Evolutionary conservation across 1,139 yeast species (phyloP).

Genomic region (Candida smagusa): DNA sequence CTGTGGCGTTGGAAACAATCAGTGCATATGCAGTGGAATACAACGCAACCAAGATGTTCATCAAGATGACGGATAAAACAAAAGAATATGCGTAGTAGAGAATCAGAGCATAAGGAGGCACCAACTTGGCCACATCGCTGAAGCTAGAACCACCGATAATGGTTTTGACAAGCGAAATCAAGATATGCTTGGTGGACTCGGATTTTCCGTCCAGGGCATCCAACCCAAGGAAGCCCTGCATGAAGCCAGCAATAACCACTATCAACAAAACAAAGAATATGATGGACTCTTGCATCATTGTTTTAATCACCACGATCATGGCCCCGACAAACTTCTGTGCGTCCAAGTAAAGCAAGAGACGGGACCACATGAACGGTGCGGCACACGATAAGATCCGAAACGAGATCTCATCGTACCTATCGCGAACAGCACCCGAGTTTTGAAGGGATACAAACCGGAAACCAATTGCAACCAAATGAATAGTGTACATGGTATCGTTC

Average conservation of each 20-base stretch:
- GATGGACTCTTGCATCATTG: slow-evolving; percentile 82
- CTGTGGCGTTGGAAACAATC: slow-evolving; percentile 78
- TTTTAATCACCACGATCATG: slow-evolving; percentile 79
- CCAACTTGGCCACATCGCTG: slow-evolving; percentile 64
- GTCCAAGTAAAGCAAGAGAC: slow-evolving; percentile 72
- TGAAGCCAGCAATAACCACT: slow-evolving; percentile 73
- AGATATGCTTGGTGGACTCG: slow-evolving; percentile 66
- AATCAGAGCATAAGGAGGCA: slow-evolving; percentile 80
- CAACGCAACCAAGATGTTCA: slow-evolving; percentile 80
- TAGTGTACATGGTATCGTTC: slow-evolving; percentile 64
- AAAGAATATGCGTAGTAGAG: slow-evolving; percentile 76
- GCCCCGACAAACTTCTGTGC: slow-evolving; percentile 84
- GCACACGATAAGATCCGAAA: slow-evolving; percentile 74
- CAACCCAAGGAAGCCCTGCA: slow-evolving; percentile 83
- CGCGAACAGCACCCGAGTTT: slow-evolving; percentile 18
- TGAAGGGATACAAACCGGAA: slow-evolving; percentile 52
- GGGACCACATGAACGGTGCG: slow-evolving; percentile 85
- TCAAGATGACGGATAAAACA: slow-evolving; percentile 65
- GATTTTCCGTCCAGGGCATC: slow-evolving; percentile 85
- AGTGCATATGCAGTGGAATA: slow-evolving; percentile 81
- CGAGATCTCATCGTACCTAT: slow-evolving; percentile 57
- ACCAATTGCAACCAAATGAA: slow-evolving; percentile 51
- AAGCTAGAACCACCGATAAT: slow-evolving; percentile 74
- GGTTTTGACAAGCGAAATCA: slow-evolving; percentile 65
- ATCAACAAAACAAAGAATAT: slow-evolving; percentile 72